Percentiles rank a stretch among this genome's conserved stretches.
Evolutionary conservation across 2,329 filamentous ascomycete genomes (phyloP).

Genomic region (Penicillium brasilianum): DNA sequence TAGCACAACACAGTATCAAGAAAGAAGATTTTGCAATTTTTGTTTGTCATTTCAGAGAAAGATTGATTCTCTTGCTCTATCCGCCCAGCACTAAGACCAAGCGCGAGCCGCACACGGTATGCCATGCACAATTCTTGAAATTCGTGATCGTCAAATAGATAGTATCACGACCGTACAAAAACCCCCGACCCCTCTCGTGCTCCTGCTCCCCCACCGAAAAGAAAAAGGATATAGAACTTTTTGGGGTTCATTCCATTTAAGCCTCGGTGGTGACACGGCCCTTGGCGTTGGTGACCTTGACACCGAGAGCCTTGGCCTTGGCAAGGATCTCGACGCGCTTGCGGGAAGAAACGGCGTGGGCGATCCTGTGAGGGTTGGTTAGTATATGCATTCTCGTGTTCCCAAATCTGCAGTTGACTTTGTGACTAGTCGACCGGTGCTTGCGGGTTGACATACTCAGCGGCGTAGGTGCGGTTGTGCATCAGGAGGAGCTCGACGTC

Average conservation of each 20-base stretch:
- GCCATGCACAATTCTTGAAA: slow-evolving; percentile 39
- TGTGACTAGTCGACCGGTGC: too few relatives aligned
- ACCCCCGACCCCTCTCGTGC: slow-evolving; percentile 32
- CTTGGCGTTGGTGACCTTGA: slow-evolving; percentile 99
- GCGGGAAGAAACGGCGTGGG: slow-evolving; percentile 95
- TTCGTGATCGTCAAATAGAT: slow-evolving; percentile 38
- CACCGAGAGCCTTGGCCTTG: slow-evolving; percentile 95
- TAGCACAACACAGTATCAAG: slow-evolving; percentile 32
- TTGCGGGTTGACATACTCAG: slow-evolving; percentile 73
- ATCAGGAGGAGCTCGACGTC: slow-evolving; percentile 98
- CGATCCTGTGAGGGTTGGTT: slow-evolving; percentile 69
- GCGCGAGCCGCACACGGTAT: slow-evolving; percentile 33
- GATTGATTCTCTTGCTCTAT: slow-evolving; percentile 52
- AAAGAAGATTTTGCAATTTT: slow-evolving; percentile 40
- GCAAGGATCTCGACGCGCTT: slow-evolving; percentile 98
- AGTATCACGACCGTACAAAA: slow-evolving; percentile 36
- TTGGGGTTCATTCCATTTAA: slow-evolving; percentile 59
- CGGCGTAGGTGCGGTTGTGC: slow-evolving; percentile 99
- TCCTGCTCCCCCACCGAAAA: slow-evolving; percentile 28
- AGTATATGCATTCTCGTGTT: not conserved
- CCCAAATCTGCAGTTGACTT: not conserved
- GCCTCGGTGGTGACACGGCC: slow-evolving; percentile 97
- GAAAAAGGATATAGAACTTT: slow-evolving; percentile 38
- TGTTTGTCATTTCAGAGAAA: slow-evolving; percentile 49
- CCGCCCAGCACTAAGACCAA: slow-evolving; percentile 52